Evolutionary conservation across 768 basidiomycete genomes (phyloP), one percentile per base, ranked within the genome.

Genomic region (Punctularia strigosozonata): DNA sequence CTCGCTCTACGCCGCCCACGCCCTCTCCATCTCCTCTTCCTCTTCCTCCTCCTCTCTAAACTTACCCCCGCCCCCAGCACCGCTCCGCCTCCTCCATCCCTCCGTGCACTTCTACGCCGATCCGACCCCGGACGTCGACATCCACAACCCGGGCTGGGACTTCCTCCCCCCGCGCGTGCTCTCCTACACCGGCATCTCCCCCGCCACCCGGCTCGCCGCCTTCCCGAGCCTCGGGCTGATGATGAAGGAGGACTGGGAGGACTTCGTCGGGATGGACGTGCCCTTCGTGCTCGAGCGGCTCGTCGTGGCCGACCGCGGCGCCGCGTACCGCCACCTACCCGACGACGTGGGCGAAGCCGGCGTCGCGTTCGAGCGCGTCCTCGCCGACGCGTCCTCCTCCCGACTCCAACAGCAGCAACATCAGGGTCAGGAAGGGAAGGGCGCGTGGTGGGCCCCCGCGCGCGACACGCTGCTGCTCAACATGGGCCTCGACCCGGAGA

Each of bases 271-370:
- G 41, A 72, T 86, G 49, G 64, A 67, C 15, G 66, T 75, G 14
- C 83, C 89, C 0, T 88, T 78, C 53, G 49, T 90, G 14, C 60
- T 87, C 38, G 80, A 84, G 46, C 77, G 86, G 8, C 63, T 85
- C 10, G 74, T 94, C 23, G 60, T 95, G 24, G 79, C 77, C 0
- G 88, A 92, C 50, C 64, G 78, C 33, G 68, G 72, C n/a, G 82
- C 80, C 0, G 79, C 85, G 0, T 59, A 55, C 36, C 58, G 63
- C 40, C 57, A 44, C 21, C 8, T 19, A 36, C 32, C 12, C 56
- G 23, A 22, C n/a, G 47, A 49, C 13, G 50, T 69, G 68, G 57
- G 55, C 65, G 26, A 49, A 69, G 37, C 50, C 69, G 35, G 65
- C 69, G 50, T 54, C 63, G 36, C 56, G 70, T 30, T 57, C 66